Conservation (phyloP, 306 rosid genomes). For the Inga laurina region DNA sequence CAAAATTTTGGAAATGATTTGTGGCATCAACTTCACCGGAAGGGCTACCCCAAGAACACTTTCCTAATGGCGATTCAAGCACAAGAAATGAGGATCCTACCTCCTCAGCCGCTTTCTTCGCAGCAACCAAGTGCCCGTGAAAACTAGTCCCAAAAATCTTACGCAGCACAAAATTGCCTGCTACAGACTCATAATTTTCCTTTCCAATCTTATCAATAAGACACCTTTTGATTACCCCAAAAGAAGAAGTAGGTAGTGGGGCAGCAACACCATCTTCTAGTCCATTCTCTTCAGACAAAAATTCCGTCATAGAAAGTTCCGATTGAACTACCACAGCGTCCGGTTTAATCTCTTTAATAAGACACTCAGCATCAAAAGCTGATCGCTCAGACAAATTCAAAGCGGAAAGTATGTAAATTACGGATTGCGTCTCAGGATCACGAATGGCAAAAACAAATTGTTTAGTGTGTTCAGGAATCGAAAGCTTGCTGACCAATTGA, state of each 20-base stretch:
- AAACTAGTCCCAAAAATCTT: constrained; percentile 76
- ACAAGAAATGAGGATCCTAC: constrained; percentile 63
- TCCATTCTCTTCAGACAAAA: constrained; percentile 40
- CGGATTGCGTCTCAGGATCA: constrained; percentile 56
- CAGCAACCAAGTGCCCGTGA: constrained; percentile 66
- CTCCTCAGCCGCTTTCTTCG: constrained; percentile 66
- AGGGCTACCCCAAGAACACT: constrained; percentile 30
- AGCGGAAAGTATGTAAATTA: constrained; percentile 67
- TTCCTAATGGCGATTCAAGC: constrained; percentile 51
- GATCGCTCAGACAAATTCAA: constrained; percentile 70
- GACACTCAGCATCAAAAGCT: constrained; percentile 51
- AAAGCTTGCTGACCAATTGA: constrained; percentile 54
- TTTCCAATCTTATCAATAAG: constrained; percentile 62
- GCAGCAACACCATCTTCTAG: constrained; percentile 9
- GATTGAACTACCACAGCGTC: constrained; percentile 76
- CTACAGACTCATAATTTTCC: constrained; percentile 65
- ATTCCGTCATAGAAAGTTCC: constrained; percentile 38
- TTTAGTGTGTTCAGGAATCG: constrained; percentile 60
- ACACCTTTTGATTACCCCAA: constrained; percentile 64
- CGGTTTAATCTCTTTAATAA: constrained; percentile 62
- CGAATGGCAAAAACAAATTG: constrained; percentile 66
- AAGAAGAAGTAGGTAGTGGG: constrained; percentile 65
- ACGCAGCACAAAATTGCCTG: constrained; percentile 57
- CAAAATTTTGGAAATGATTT: constrained; percentile 43
- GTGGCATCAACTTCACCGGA: constrained; percentile 36